These are phyloP conservation scores for Phylloboletellus chloephorus DNA, from an alignment of 1,284 basidiomycete genomes.

Conservation along the genomic window DNA sequence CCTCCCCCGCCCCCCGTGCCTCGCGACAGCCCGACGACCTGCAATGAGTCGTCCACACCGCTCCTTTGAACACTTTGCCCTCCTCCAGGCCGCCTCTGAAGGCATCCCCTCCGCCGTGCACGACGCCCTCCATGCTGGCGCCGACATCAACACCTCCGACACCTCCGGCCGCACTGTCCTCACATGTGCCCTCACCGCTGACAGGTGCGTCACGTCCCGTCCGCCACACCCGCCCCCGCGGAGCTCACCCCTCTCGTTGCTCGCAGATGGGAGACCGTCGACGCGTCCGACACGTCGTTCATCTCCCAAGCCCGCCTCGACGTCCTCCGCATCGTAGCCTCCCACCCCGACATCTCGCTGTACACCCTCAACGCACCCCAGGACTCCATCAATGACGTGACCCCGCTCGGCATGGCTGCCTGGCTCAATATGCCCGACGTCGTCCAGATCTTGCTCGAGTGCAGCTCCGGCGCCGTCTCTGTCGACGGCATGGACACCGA, in stretches of 20 bases:
- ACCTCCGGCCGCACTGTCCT: constrained; percentile 53
- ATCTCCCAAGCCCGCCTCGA: constrained; percentile 51
- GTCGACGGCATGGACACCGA: constrained; percentile 67
- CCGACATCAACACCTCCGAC: constrained; percentile 62
- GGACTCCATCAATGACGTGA: constrained; percentile 59
- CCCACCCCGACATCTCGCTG: constrained; percentile 53
- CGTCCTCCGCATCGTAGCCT: constrained; percentile 48
- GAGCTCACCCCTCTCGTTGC: constrained; percentile 4
- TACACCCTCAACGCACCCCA: constrained; percentile 66
- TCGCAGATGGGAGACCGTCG: constrained; percentile 57
- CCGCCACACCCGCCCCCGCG: neutral
- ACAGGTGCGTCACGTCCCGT: constrained; percentile 43
- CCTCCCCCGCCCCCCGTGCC: neutral
- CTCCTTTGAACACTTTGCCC: constrained; percentile 42
- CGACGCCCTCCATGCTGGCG: constrained; percentile 51
- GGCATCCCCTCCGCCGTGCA: constrained; percentile 52
- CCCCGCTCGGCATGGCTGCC: constrained; percentile 67
- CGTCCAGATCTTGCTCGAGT: constrained; percentile 55
- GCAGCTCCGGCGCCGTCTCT: constrained; percentile 52
- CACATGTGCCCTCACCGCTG: constrained; percentile 63
- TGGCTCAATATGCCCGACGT: constrained; percentile 61
- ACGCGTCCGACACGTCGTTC: constrained; percentile 63
- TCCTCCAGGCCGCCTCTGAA: constrained; percentile 53
- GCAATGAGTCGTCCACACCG: constrained; percentile 36
- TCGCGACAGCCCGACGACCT: constrained; percentile 31